Base-by-base conservation (phyloP, 257 asterid genomes). In the Oldenlandia corymbosa region DNA sequence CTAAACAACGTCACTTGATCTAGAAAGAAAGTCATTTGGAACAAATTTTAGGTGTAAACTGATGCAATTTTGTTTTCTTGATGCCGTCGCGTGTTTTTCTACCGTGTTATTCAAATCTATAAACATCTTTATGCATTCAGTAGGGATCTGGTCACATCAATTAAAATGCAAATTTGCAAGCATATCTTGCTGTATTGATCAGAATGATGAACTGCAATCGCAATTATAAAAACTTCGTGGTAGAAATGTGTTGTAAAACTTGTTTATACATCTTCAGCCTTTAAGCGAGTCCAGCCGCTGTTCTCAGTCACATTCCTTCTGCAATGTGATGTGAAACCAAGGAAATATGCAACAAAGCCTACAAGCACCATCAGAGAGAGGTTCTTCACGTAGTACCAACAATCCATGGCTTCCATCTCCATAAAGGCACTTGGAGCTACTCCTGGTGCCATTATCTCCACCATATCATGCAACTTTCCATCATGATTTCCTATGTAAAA, bases 401-500 rank as follows among this genome's bases (percentile, higher is more conserved):
- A 62, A 20, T 62, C 31, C 28, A 14, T 46, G 31, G 31, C 67
- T 47, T 30, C 67, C 46, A 46, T 57, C 66, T 61, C 66, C 12
- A 2, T 34, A 34, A 0, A 1, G 11, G 16, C 46, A 23, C 45
- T 77, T 18, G 48, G 56, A 63, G 47, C 81, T 53, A 59, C 81
- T 28, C 87, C 88, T 0, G 97, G 75, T 36, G 95, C 91, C 79
- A 70, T 31, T 51, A 90, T 84, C 73, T 81, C 91, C 67, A 90
- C 90, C 45, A 7, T 60, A 61, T 87, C 97, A 61, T 90, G 97
- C 64, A 81, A 91, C 70, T 83, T 80, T 0, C 94, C 97, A 5
- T 90, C 97, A 53, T 90, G 95, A 65, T 90, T 90, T 49, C 97
- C 97, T 26, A 90, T 83, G 34, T 83, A 90, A 17, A 81, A 87